Percentiles rank a stretch among this genome's conserved stretches.
Conservation (phyloP, 352 stramenopile genomes). For the Pythium monospermum region DNA sequence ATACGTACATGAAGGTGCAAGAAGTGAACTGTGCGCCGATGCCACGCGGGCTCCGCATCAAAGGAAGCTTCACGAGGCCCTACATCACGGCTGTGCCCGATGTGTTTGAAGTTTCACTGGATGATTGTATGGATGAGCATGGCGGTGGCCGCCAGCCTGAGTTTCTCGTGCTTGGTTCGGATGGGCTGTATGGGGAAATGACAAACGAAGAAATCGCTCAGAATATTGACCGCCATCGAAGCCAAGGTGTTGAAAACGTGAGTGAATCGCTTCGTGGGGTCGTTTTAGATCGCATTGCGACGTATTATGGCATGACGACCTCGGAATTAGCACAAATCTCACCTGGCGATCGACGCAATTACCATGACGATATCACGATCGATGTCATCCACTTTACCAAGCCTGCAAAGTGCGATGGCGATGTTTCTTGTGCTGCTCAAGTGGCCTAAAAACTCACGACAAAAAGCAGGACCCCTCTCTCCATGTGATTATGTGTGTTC, state of each 20-base stretch:
- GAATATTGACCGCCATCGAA: constrained; percentile 40
- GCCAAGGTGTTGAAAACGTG: constrained; percentile 48
- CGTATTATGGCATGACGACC: constrained; percentile 43
- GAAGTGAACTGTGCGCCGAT: constrained; percentile 62
- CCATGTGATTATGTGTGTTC: no score
- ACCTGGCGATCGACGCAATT: constrained; percentile 53
- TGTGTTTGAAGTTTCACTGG: constrained; percentile 56
- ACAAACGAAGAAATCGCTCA: constrained; percentile 58
- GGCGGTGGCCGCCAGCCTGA: constrained; percentile 46
- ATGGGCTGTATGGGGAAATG: constrained; percentile 57
- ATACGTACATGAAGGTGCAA: constrained; percentile 77
- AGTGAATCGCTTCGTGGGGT: constrained; percentile 38
- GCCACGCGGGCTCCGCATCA: constrained; percentile 51
- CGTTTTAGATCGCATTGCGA: constrained; percentile 49
- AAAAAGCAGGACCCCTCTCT: no score
- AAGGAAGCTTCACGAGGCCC: constrained; percentile 45
- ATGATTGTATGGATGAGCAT: no score
- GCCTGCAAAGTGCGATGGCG: constrained; percentile 3
- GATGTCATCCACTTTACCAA: constrained; percentile 62
- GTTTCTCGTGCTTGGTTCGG: constrained; percentile 60
- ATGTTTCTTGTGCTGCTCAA: constrained; percentile 1
- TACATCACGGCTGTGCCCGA: constrained; percentile 65
- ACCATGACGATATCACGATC: constrained; percentile 73
- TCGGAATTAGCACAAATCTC: constrained; percentile 47
- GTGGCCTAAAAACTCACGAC: constrained; percentile 22